Evolutionary conservation across 495 filamentous ascomycete genomes (phyloP).

Genomic region (Trichodelitschia bisporula): DNA sequence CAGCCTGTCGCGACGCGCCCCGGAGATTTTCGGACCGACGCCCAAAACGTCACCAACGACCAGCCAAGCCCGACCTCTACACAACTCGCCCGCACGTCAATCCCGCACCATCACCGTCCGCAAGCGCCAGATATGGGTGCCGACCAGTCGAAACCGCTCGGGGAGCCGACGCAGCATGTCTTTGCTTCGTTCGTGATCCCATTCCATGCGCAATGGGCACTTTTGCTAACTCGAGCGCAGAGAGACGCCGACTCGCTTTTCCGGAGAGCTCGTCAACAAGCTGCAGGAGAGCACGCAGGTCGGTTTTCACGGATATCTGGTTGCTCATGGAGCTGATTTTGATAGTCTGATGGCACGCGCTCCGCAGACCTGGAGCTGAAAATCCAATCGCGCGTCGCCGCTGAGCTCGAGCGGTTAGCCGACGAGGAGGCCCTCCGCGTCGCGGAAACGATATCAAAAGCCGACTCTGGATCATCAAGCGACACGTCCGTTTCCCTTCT

Average conservation of each 20-base stretch:
- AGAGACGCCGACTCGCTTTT: constrained; percentile 65
- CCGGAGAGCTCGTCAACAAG: constrained; percentile 54
- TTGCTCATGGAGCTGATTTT: constrained; percentile 1
- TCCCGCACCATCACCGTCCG: no score
- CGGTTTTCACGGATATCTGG: constrained; percentile 9
- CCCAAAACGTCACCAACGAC: no score
- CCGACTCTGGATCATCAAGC: constrained; percentile 17
- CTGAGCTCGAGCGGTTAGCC: constrained; percentile 58
- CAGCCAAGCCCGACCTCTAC: no score
- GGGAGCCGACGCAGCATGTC: constrained; percentile 13
- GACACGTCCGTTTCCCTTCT: constrained; percentile 12
- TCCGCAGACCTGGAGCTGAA: constrained; percentile 61
- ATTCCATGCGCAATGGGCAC: neutral
- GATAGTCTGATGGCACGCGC: constrained; percentile 57
- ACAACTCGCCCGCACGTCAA: no score
- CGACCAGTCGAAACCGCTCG: constrained; percentile 14
- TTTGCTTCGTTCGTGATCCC: constrained; percentile 14
- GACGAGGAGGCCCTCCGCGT: constrained; percentile 29
- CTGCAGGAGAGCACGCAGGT: constrained; percentile 75
- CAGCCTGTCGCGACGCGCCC: no score
- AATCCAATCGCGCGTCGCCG: constrained; percentile 65
- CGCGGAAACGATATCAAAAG: constrained; percentile 32
- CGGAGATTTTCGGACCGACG: no score
- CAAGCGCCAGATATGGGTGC: no score
- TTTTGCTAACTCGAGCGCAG: no score